These are phyloP conservation scores for Ensete ventricosum DNA, from an alignment of 176 grass and related monocot genomes.

Conservation along the genomic window DNA sequence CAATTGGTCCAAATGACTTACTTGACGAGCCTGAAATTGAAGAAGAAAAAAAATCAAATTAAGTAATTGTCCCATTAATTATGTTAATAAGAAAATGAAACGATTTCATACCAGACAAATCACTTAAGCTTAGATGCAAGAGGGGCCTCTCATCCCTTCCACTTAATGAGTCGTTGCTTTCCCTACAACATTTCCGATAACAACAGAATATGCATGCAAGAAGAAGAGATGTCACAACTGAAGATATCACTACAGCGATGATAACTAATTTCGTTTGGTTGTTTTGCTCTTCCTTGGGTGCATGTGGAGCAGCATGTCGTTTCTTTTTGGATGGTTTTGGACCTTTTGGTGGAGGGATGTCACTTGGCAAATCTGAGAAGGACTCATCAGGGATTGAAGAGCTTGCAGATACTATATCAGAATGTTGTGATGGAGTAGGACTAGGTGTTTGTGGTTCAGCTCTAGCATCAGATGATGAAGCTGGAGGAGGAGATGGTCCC, in stretches of 20 bases:
- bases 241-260: slow-evolving; percentile 6
- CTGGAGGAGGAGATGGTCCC: slow-evolving; percentile 3
- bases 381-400: not conserved
- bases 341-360: not conserved
- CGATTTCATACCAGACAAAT: slow-evolving; percentile 38
- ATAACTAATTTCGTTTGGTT: not conserved
- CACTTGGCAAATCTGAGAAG: not conserved
- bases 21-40: slow-evolving; percentile 43
- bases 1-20: slow-evolving; percentile 26
- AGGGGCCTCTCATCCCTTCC: slow-evolving; percentile 45
- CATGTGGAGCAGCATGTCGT: not conserved
- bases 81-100: not conserved
- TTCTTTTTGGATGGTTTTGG: not conserved
- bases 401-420: not conserved
- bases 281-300: not conserved
- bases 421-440: not conserved
- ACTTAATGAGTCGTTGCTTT: slow-evolving; percentile 20
- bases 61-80: not conserved
- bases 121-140: slow-evolving; percentile 36
- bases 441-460: not conserved
- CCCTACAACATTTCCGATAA: slow-evolving; percentile 14
- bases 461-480: not conserved
- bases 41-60: slow-evolving; percentile 3
- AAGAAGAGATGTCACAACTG: slow-evolving; percentile 9
- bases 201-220: slow-evolving; percentile 7